Conservation (phyloP, 2,329 filamentous ascomycete species). For the Fusarium odoratissimum region DNA sequence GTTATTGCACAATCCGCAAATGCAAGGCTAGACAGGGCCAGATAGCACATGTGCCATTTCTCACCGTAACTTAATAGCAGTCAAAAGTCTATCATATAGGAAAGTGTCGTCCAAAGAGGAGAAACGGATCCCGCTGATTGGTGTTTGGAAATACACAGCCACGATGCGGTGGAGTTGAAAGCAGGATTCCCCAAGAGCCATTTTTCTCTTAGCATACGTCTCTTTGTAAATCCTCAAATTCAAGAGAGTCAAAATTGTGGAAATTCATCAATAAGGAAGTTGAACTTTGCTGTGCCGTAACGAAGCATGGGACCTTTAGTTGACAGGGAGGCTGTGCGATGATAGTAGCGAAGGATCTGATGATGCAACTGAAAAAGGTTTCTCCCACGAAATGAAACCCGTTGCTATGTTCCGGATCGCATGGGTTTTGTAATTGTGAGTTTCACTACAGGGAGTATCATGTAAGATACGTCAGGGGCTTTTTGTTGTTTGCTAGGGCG, state of each 20-base stretch:
- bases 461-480: not conserved
- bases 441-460: not conserved
- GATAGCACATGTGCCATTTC: not conserved
- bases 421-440: constrained; percentile 8
- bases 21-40: not conserved
- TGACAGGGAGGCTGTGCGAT: constrained; percentile 17
- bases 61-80: not conserved
- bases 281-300: constrained; percentile 23
- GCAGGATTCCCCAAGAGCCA: not conserved
- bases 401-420: not conserved
- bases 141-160: constrained; percentile 31
- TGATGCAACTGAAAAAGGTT: not conserved
- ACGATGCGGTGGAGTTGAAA: constrained; percentile 25
- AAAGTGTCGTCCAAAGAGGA: not conserved
- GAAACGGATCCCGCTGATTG: constrained; percentile 7
- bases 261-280: constrained; percentile 9
- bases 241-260: not conserved
- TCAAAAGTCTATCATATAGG: not conserved
- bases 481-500: not conserved
- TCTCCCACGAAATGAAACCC: not conserved
- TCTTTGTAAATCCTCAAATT: not conserved
- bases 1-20: not conserved
- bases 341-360: not conserved
- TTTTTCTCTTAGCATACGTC: not conserved
- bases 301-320: constrained; percentile 17